Evolutionary conservation across 805 yeast species (phyloP), one percentile per base, ranked within the genome.

Genomic region (Lipomyces japonicus): DNA sequence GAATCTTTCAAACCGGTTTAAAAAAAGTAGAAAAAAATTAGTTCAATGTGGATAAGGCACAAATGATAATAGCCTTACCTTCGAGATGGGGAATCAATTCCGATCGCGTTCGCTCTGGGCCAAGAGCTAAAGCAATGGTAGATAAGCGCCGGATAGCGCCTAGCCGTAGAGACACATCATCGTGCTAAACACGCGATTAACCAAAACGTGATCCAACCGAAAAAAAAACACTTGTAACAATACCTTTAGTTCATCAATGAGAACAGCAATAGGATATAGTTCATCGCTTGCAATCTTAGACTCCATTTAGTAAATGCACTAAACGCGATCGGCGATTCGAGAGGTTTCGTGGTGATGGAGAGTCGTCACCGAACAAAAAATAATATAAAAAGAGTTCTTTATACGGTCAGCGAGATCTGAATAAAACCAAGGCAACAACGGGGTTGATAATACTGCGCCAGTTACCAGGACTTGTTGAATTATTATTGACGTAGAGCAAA

Each of bases 141-240:
- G 90, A 95, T 59, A 95, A 75, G 60, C 93, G 81, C 63, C 85
- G 86, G 95, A 93, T 90, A 39, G 97, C 97, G 58, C 83, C 87
- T 21, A 93, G 91, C 54, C 99, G 77, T 63, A 90, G 84, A 23
- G 95, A 79, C 35, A 91, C 91, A 66, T 93, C 98, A 65, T 93
- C 98, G 68, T 91, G 97, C 71, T 75, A 63, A n/a, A 35, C 14
- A 34, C 10, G 10, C 19, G 14, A 39, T 41, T n/a, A 55, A 19
- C 32, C 10, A 10, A 28, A 28, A 10, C 32, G 10, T 10, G 10
- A 14, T 28, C 32, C 32, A 28, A 14, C 14, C 32, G 18, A 18
- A 40, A 9, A 19, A 7, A 21, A 31, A 21, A 23, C 45, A 30
- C 18, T 12, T n/a, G 12, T 25, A 26, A 7, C 43, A 57, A 28